Percentiles rank a stretch among this genome's conserved stretches.
Evolutionary conservation across 169 alveolate species (phyloP).

Genomic region (Plasmodium malariae): DNA sequence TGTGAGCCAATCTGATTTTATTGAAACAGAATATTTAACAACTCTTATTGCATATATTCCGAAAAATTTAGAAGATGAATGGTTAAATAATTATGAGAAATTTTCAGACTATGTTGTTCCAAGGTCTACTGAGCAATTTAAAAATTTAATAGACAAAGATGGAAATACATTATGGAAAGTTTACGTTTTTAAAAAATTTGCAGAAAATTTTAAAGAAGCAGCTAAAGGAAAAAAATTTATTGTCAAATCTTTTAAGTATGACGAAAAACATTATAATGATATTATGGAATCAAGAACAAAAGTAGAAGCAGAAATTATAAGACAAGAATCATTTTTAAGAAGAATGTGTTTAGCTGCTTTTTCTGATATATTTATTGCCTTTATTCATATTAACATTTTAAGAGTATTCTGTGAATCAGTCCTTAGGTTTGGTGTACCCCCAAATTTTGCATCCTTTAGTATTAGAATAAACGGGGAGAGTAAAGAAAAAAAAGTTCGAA

Average conservation of each 20-base stretch:
- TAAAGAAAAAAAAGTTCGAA: conserved; percentile 67
- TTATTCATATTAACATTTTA: conserved; percentile 92
- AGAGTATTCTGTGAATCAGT: conserved; percentile 93
- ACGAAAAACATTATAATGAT: conserved; percentile 86
- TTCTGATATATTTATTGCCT: conserved; percentile 91
- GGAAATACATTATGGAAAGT: conserved; percentile 88
- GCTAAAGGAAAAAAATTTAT: conserved; percentile 84
- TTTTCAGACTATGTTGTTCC: conserved; percentile 89
- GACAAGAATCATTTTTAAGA: conserved; percentile 90
- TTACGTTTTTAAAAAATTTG: conserved; percentile 84
- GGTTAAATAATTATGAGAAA: conserved; percentile 82
- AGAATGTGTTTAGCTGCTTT: conserved; percentile 90
- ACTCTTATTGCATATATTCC: conserved; percentile 90
- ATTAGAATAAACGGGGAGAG: conserved; percentile 79
- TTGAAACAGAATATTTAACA: conserved; percentile 88
- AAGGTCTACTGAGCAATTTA: conserved; percentile 83
- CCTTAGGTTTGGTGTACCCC: conserved; percentile 93
- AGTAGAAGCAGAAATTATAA: conserved; percentile 88
- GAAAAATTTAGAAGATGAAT: conserved; percentile 82
- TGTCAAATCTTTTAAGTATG: conserved; percentile 88
- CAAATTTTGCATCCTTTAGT: conserved; percentile 88
- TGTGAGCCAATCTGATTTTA: conserved; percentile 85
- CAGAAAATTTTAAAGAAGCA: conserved; percentile 82
- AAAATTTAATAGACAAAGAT: conserved; percentile 81
- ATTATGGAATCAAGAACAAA: conserved; percentile 84